Conservation (phyloP, 1,284 basidiomycete species). For the Pseudozyma hubeiensis region DNA sequence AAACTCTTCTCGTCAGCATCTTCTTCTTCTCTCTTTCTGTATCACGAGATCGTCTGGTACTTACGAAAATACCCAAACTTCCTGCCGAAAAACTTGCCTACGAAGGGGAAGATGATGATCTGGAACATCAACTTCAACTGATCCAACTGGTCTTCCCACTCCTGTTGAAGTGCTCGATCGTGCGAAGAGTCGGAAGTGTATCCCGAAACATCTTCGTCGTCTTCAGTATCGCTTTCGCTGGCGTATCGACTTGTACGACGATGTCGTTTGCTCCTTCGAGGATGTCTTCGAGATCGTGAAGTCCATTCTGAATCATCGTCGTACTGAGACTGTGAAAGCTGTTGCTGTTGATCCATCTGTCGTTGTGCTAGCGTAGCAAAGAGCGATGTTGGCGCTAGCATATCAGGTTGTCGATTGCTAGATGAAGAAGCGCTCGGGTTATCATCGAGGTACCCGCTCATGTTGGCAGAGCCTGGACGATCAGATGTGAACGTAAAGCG, state of each 20-base stretch:
- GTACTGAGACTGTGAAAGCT: constrained; percentile 16
- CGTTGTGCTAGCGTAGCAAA: constrained; percentile 19
- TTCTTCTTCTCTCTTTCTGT: no score
- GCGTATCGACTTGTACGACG: not conserved
- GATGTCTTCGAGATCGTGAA: not conserved
- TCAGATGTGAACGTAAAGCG: no score
- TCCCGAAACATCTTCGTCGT: no score
- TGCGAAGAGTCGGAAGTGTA: constrained; percentile 1
- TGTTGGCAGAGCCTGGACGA: no score
- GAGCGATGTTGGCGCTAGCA: constrained; percentile 10
- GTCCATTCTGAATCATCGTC: constrained; percentile 11
- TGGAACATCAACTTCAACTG: constrained; percentile 50
- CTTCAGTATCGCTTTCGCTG: no score
- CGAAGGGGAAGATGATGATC: constrained; percentile 52
- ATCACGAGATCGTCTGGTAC: constrained; percentile 2
- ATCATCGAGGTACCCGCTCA: constrained; percentile 25
- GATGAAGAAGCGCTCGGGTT: not conserved
- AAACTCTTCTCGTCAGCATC: not conserved
- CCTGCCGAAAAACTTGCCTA: constrained; percentile 50
- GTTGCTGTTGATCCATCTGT: constrained; percentile 8
- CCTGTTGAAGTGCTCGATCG: constrained; percentile 25
- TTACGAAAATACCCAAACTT: constrained; percentile 48
- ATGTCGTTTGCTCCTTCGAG: not conserved
- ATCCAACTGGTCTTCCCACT: constrained; percentile 52
- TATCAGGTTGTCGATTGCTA: not conserved